Evolutionary conservation across 495 filamentous ascomycete species (phyloP).

Genomic region (Penicillium egyptiacum): DNA sequence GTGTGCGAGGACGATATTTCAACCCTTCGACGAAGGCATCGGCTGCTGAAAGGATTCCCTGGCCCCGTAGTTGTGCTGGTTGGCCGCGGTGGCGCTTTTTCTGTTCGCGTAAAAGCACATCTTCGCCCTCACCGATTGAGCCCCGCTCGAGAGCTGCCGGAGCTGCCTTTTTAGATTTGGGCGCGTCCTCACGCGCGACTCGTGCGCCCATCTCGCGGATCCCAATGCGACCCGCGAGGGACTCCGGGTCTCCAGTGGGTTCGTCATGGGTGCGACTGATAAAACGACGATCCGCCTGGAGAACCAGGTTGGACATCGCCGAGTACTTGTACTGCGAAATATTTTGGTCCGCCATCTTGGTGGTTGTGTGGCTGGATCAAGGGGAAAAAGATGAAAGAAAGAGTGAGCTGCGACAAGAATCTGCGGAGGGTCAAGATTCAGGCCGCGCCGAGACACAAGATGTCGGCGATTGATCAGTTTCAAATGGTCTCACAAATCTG

Average conservation of each 20-base stretch:
- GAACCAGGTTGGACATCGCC: constrained; percentile 99
- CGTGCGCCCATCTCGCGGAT: constrained; percentile 92
- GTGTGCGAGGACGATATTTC: constrained; percentile 84
- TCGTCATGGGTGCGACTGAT: constrained; percentile 90
- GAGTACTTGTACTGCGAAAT: constrained; percentile 99
- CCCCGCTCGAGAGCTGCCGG: constrained; percentile 72
- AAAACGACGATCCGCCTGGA: constrained; percentile 98
- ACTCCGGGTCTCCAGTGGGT: constrained; percentile 95
- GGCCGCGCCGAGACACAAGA: constrained; percentile 20
- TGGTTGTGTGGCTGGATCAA: constrained; percentile 15
- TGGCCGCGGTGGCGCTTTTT: constrained; percentile 81
- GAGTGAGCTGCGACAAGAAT: constrained; percentile 34
- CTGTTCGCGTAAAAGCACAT: constrained; percentile 83
- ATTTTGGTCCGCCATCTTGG: constrained; percentile 87
- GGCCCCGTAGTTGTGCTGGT: constrained; percentile 67
- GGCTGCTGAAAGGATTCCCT: constrained; percentile 78
- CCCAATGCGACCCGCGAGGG: constrained; percentile 87
- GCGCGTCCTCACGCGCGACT: constrained; percentile 73
- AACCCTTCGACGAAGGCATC: constrained; percentile 86
- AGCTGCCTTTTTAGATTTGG: constrained; percentile 70
- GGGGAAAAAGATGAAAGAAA: constrained; percentile 18
- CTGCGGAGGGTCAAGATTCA: constrained; percentile 38
- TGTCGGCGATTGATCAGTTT: constrained; percentile 26
- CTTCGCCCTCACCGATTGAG: constrained; percentile 77
- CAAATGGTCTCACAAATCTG: constrained; percentile 43